phyloP scores from a whole-genome alignment of 306 rosid species.

The Albizia julibrissin region DNA sequence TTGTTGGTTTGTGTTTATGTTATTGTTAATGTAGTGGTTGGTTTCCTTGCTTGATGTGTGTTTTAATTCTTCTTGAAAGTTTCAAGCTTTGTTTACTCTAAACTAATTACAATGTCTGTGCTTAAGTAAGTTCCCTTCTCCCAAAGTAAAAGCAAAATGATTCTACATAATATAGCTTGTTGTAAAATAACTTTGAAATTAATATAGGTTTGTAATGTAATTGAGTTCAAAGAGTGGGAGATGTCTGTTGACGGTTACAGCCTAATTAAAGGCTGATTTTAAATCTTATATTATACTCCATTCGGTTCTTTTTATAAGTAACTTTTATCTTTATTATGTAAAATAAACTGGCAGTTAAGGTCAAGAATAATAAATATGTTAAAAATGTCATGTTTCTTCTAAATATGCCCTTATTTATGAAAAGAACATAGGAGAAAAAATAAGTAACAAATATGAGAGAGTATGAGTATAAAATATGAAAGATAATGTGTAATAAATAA shows the following conservation, averaged over 20 bases:
- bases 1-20: slow-evolving; percentile 26
- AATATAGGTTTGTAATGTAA: neutral
- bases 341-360: too few relatives aligned
- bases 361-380: too few relatives aligned
- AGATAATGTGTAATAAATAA: too few relatives aligned
- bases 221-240: neutral
- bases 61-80: slow-evolving; percentile 41
- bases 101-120: slow-evolving; percentile 26
- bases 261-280: neutral
- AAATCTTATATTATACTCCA: neutral
- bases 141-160: slow-evolving; percentile 37
- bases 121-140: slow-evolving; percentile 35
- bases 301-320: too few relatives aligned
- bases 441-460: too few relatives aligned
- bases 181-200: neutral
- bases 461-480: too few relatives aligned
- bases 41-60: slow-evolving; percentile 45
- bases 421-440: too few relatives aligned
- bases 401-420: too few relatives aligned
- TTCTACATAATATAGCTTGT: neutral
- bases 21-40: slow-evolving; percentile 37
- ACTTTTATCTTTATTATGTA: too few relatives aligned
- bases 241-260: neutral
- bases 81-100: slow-evolving; percentile 27
- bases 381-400: too few relatives aligned